phyloP scores from a whole-genome alignment of 2,329 filamentous ascomycete genomes.

The Stagonosporopsis cucurbitacearum region DNA sequence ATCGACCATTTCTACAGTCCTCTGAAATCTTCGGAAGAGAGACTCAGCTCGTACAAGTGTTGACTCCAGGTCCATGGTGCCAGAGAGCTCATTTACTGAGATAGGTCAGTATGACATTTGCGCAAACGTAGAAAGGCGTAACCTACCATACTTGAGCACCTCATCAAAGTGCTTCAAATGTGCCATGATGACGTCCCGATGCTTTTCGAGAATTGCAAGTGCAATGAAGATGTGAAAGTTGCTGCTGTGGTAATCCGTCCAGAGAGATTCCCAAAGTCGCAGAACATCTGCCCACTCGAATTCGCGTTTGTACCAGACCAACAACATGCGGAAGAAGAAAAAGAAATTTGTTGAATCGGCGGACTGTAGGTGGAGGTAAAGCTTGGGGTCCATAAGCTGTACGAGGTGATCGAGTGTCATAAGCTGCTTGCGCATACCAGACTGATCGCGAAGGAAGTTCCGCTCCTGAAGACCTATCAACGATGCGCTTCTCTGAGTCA shows the following conservation, averaged over 20 bases:
- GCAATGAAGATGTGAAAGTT: conserved; percentile 96
- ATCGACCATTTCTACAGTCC: conserved; percentile 88
- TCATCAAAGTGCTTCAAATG: conserved; percentile 96
- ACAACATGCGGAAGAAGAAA: conserved; percentile 98
- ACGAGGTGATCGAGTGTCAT: conserved; percentile 92
- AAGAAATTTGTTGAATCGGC: conserved; percentile 99
- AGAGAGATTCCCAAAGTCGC: conserved; percentile 87
- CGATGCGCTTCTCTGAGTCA: too few species aligned
- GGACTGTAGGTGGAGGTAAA: conserved; percentile 87
- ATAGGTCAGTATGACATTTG: conserved; percentile 13
- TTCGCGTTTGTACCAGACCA: conserved; percentile 99
- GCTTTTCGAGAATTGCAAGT: conserved; percentile 91
- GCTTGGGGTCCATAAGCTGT: conserved; percentile 92
- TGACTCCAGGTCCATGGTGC: conserved; percentile 86
- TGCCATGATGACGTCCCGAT: conserved; percentile 93
- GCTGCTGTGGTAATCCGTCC: conserved; percentile 89
- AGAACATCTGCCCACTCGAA: conserved; percentile 89
- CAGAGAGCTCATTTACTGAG: conserved; percentile 90
- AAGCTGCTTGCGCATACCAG: conserved; percentile 92
- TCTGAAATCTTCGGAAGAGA: conserved; percentile 85
- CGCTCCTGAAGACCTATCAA: conserved; percentile 64
- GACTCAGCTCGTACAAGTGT: conserved; percentile 87
- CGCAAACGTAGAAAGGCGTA: not conserved
- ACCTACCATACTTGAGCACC: conserved; percentile 89
- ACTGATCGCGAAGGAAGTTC: conserved; percentile 95